These are phyloP conservation scores for Stygiomarasmius scandens DNA, from an alignment of 1,284 basidiomycete species.

Conservation along the genomic window DNA sequence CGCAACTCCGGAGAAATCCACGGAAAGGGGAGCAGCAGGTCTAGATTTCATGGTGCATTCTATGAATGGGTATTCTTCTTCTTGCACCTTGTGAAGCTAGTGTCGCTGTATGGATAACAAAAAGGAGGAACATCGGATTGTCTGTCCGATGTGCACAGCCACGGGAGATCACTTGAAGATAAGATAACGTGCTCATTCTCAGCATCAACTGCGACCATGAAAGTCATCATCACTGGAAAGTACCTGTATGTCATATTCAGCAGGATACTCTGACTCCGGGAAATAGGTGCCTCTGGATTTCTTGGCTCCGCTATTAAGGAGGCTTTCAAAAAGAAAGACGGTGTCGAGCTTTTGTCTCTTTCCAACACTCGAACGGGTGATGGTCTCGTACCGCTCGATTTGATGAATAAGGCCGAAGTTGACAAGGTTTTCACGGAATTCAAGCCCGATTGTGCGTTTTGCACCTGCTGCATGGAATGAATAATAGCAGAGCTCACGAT, in stretches of 20 bases:
- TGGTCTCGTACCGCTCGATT: conserved; percentile 60
- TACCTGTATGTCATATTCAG: neutral
- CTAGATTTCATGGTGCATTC: too few relatives aligned
- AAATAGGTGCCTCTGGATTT: conserved; percentile 75
- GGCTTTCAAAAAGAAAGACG: conserved; percentile 51
- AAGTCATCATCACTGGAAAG: conserved; percentile 57
- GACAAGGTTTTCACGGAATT: conserved; percentile 52
- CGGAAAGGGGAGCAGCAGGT: too few relatives aligned
- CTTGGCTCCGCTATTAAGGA: conserved; percentile 68
- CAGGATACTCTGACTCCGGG: conserved; percentile 4
- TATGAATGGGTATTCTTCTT: too few relatives aligned
- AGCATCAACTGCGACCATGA: conserved; percentile 21
- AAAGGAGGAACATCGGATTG: too few relatives aligned
- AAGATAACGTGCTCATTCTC: neutral
- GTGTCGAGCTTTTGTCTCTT: conserved; percentile 56
- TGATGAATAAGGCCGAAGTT: conserved; percentile 54
- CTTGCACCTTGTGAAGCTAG: too few relatives aligned
- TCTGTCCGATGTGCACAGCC: neutral
- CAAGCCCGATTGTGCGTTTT: conserved; percentile 64
- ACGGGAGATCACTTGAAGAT: neutral
- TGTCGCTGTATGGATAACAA: too few relatives aligned
- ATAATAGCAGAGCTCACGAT: neutral
- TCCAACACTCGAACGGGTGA: conserved; percentile 61
- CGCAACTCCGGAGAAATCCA: too few relatives aligned
- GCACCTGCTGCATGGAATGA: neutral